These are phyloP conservation scores for Aspergillus nidulans DNA, from an alignment of 495 filamentous ascomycete genomes.

Conservation along the genomic window DNA sequence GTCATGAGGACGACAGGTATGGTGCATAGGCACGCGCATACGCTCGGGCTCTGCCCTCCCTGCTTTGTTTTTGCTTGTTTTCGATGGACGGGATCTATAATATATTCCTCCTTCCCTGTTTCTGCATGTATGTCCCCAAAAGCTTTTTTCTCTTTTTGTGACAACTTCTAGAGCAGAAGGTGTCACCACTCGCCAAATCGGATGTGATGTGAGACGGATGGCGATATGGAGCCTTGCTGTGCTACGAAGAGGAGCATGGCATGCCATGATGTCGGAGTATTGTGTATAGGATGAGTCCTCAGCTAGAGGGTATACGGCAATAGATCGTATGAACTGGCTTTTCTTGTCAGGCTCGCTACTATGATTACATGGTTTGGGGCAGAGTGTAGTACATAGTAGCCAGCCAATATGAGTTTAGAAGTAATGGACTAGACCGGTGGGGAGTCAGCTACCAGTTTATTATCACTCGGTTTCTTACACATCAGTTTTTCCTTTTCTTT, in stretches of 20 bases:
- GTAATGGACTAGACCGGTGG: too few species aligned
- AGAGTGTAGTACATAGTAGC: too few species aligned
- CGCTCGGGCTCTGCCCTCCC: background rate
- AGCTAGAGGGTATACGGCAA: background rate
- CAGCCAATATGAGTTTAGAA: too few species aligned
- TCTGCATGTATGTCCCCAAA: background rate
- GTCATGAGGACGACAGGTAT: slow-evolving; percentile 1
- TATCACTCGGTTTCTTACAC: too few species aligned
- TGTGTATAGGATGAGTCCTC: background rate
- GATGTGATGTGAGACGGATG: background rate
- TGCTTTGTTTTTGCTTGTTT: slow-evolving; percentile 1
- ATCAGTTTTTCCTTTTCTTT: too few species aligned
- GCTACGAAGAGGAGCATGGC: background rate
- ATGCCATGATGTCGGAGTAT: background rate
- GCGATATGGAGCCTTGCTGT: background rate
- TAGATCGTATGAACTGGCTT: background rate
- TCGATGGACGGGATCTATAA: background rate
- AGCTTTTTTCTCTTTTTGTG: background rate
- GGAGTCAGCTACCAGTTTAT: too few species aligned
- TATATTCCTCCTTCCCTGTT: background rate
- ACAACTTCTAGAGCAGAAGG: slow-evolving; percentile 9
- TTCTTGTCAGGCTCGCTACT: too few species aligned
- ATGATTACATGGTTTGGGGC: too few species aligned
- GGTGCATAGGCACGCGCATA: background rate
- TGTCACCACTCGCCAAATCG: background rate